These are phyloP conservation scores for Claviceps arundinis DNA, from an alignment of 2,329 filamentous ascomycete genomes.

Conservation along the genomic window DNA sequence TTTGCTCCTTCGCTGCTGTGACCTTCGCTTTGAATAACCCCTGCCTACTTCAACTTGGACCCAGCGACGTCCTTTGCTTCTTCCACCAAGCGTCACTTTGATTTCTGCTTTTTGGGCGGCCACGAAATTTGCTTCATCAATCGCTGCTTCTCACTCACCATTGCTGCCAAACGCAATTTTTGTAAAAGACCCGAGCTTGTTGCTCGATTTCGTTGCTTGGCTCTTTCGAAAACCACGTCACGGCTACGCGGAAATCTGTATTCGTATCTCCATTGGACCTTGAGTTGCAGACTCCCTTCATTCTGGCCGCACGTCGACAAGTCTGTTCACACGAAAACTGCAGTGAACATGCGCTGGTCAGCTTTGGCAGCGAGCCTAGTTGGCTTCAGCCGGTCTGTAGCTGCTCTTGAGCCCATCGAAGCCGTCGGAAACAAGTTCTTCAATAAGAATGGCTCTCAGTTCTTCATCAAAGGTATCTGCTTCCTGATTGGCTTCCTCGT, in stretches of 20 bases:
- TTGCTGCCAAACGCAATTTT: neutral
- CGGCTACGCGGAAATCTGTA: no score
- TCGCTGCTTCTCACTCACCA: neutral
- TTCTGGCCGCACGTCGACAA: neutral
- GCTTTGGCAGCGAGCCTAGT: constrained; percentile 21
- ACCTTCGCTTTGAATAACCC: neutral
- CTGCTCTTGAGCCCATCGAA: constrained; percentile 35
- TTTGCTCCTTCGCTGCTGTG: neutral
- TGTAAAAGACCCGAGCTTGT: neutral
- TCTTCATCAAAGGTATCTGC: constrained; percentile 62
- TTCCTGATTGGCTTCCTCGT: neutral
- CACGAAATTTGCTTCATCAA: neutral
- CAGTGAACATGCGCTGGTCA: constrained; percentile 24
- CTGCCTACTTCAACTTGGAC: neutral
- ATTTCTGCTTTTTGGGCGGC: constrained; percentile 4
- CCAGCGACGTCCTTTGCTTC: neutral
- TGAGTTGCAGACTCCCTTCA: no score
- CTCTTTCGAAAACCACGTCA: neutral
- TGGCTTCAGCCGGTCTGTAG: constrained; percentile 19
- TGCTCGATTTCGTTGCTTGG: neutral
- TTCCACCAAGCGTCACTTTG: neutral
- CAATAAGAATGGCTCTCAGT: constrained; percentile 65
- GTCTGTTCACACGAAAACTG: neutral
- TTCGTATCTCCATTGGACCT: no score
- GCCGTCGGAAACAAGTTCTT: constrained; percentile 74